Percentiles rank a stretch among this genome's conserved stretches.
These are phyloP conservation scores for Aureobasidium sp. DNA, from an alignment of 2,329 filamentous ascomycete species.

Conservation along the genomic window DNA sequence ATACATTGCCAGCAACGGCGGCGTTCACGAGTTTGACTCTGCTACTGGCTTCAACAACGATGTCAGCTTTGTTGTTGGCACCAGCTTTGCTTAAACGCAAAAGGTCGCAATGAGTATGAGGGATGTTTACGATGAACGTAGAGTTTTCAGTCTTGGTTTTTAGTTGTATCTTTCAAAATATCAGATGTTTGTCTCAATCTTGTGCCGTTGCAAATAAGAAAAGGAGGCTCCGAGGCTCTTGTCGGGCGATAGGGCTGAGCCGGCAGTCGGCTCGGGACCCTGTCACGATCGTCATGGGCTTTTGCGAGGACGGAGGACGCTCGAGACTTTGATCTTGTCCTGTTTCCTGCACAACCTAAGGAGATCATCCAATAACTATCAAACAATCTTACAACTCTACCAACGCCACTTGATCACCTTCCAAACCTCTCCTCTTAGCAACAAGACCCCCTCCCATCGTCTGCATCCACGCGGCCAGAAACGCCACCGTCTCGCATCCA, in stretches of 20 bases:
- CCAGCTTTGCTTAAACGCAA: conserved; percentile 35
- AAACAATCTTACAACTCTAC: background rate
- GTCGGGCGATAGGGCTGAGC: background rate
- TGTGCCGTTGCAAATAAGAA: background rate
- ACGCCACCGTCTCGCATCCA: background rate
- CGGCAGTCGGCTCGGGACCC: conserved; percentile 5
- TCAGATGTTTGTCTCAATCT: background rate
- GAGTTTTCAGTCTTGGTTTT: background rate
- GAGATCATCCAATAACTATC: background rate
- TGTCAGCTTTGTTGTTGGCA: conserved; percentile 42
- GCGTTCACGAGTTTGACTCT: conserved; percentile 46
- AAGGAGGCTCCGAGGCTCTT: background rate
- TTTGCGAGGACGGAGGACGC: background rate
- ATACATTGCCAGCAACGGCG: conserved; percentile 47
- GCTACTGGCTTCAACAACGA: conserved; percentile 44
- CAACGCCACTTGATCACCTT: background rate
- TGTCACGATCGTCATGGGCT: background rate
- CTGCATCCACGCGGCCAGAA: background rate
- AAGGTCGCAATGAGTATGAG: background rate
- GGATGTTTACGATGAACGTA: background rate
- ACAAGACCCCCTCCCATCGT: background rate
- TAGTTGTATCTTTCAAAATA: background rate
- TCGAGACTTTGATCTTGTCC: background rate
- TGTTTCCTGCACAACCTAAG: background rate
- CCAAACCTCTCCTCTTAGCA: background rate